A percentile compares a stretch with the other conserved stretches of the same genome.
These are phyloP conservation scores for Wallacemonas sp. DNA, from an alignment of 208 protist genomes.

Conservation along the genomic window DNA sequence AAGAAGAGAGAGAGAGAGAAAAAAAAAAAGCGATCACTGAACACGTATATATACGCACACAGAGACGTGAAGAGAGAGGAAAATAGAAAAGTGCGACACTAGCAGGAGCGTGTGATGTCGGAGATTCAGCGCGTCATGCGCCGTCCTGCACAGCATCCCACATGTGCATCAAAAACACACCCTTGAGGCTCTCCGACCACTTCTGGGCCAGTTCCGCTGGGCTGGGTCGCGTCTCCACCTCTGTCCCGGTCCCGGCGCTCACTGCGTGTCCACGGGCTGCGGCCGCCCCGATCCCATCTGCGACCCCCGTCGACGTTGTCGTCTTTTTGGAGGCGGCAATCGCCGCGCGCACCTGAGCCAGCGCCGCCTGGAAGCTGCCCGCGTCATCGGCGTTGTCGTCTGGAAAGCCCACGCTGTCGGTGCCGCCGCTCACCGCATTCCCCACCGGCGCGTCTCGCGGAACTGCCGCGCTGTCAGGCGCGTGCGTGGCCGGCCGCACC, in stretches of 20 bases:
- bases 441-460: background rate
- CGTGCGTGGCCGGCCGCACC: background rate
- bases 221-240: background rate
- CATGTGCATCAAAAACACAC: slow-evolving; percentile 15
- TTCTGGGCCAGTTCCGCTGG: background rate
- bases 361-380: slow-evolving; percentile 15
- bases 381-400: slow-evolving; percentile 20
- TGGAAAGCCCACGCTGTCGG: slow-evolving; percentile 35
- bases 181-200: slow-evolving; percentile 8
- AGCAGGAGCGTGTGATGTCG: background rate
- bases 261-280: too few species aligned
- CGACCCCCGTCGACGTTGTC: too few species aligned
- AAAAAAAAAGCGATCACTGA: background rate
- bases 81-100: too few species aligned
- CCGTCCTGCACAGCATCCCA: slow-evolving; percentile 4
- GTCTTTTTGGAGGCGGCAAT: slow-evolving; percentile 22
- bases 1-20: background rate
- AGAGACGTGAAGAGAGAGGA: background rate
- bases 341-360: slow-evolving; percentile 24
- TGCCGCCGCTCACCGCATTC: slow-evolving; percentile 20
- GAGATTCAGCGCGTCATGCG: background rate
- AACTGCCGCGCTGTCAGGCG: background rate
- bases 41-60: background rate
- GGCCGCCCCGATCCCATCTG: too few species aligned
- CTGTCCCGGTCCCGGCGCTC: background rate